phyloP scores from a whole-genome alignment of 176 grass and related monocot genomes.

The Echinochloa phyllopogon region DNA sequence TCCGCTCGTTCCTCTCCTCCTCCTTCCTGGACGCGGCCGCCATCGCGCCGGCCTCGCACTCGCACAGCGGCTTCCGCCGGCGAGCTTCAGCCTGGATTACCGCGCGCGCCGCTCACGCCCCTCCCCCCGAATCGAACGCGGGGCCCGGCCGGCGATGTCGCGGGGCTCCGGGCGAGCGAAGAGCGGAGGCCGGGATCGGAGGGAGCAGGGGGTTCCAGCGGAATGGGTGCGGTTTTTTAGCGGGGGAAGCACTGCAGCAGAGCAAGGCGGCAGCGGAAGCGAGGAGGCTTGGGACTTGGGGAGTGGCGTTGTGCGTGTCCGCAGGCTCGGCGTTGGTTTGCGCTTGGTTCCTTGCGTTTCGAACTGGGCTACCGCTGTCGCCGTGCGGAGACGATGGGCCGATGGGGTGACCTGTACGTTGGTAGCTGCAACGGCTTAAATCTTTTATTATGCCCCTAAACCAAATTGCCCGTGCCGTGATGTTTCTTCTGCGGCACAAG shows the following conservation, averaged over 20 bases:
- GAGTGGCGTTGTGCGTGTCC: not conserved
- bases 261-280: not conserved
- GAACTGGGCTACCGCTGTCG: slow-evolving; percentile 7
- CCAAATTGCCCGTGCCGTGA: not conserved
- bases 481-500: no score
- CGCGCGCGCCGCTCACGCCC: not conserved
- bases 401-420: not conserved
- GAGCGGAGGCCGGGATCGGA: not conserved
- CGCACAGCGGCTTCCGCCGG: not conserved
- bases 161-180: not conserved
- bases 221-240: not conserved
- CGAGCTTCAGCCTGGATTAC: not conserved
- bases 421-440: slow-evolving; percentile 52
- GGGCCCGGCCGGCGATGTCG: not conserved
- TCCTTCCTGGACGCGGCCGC: slow-evolving; percentile 62
- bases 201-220: not conserved
- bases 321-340: not conserved
- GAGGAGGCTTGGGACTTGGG: slow-evolving; percentile 29
- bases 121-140: not conserved
- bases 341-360: slow-evolving; percentile 30
- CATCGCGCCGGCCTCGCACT: slow-evolving; percentile 13
- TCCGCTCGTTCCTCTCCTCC: slow-evolving; percentile 94
- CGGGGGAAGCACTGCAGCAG: no score
- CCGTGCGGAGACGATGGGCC: not conserved
- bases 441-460: slow-evolving; percentile 8